Conservation (phyloP, 805 yeast genomes). For the Ogataea wickerhamii region DNA sequence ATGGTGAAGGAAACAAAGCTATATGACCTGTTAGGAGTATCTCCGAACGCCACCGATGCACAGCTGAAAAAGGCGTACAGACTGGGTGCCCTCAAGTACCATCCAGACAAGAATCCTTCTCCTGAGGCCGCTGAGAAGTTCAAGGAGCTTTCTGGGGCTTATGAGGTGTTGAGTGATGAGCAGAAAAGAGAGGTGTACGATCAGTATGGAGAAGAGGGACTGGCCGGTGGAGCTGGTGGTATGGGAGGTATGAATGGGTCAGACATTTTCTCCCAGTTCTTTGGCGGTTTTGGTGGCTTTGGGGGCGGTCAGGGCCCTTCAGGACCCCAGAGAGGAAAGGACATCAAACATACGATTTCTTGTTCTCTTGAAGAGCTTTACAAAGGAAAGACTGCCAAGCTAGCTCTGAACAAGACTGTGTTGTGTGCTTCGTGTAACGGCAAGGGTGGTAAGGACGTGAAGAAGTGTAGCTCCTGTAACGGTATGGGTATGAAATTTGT, state of each 20-base stretch:
- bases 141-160: slow-evolving; percentile 83
- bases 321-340: slow-evolving; percentile 87
- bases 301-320: slow-evolving; percentile 64
- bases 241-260: slow-evolving; percentile 50
- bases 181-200: slow-evolving; percentile 90
- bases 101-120: slow-evolving; percentile 78
- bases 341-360: slow-evolving; percentile 81
- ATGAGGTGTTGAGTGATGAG: slow-evolving; percentile 82
- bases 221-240: slow-evolving; percentile 71
- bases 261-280: slow-evolving; percentile 58
- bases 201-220: slow-evolving; percentile 89
- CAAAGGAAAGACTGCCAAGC: slow-evolving; percentile 90
- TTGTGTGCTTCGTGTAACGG: slow-evolving; percentile 89
- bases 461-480: slow-evolving; percentile 80
- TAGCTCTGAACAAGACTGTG: slow-evolving; percentile 89
- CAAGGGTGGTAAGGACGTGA: slow-evolving; percentile 92
- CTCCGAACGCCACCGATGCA: slow-evolving; percentile 61
- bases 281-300: slow-evolving; percentile 61
- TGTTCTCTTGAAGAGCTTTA: slow-evolving; percentile 90
- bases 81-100: slow-evolving; percentile 74
- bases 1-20: slow-evolving; percentile 82
- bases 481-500: slow-evolving; percentile 91
- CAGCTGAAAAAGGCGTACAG: slow-evolving; percentile 83
- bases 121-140: slow-evolving; percentile 95
- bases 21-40: slow-evolving; percentile 70